Evolutionary conservation across 1,284 basidiomycete genomes (phyloP).

Genomic region (Leccinum huronense): DNA sequence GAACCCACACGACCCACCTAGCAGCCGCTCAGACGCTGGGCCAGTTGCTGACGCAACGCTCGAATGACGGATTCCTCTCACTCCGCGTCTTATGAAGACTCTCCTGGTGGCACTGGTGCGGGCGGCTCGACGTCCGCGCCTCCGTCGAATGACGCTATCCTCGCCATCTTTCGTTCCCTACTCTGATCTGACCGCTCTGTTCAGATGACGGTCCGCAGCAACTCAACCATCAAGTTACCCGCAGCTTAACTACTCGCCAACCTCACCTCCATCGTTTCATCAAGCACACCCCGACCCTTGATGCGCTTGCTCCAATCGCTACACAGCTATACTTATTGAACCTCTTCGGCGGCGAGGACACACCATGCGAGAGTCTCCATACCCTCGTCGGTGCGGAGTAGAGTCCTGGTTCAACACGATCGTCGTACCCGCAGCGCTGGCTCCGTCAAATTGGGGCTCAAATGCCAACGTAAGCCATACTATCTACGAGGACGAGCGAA

Average conservation of each 20-base stretch:
- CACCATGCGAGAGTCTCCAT: conserved; percentile 94
- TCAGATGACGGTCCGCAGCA: conserved; percentile 60
- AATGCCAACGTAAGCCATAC: conserved; percentile 97
- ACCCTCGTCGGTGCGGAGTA: conserved; percentile 96
- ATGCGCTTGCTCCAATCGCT: conserved; percentile 36
- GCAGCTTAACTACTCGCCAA: conserved; percentile 54
- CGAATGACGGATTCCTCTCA: conserved; percentile 82
- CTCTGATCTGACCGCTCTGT: conserved; percentile 16
- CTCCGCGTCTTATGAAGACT: conserved; percentile 87
- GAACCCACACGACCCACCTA: conserved; percentile 58
- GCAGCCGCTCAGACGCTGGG: conserved; percentile 82
- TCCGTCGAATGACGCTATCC: conserved; percentile 34
- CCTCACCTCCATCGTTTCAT: too few species aligned
- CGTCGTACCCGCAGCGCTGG: conserved; percentile 71
- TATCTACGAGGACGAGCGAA: conserved; percentile 95
- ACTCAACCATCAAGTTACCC: conserved; percentile 69
- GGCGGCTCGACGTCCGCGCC: conserved; percentile 2
- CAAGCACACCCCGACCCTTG: too few species aligned
- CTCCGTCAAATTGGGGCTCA: conserved; percentile 80
- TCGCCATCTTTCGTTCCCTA: conserved; percentile 8
- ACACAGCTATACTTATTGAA: conserved; percentile 91
- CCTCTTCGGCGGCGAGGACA: conserved; percentile 86
- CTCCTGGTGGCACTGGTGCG: conserved; percentile 74
- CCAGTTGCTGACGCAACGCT: conserved; percentile 72
- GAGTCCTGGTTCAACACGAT: conserved; percentile 99